A percentile compares a stretch with the other conserved stretches of the same genome.
These are phyloP conservation scores for Lepiota venenata DNA, from an alignment of 768 basidiomycete species.

Conservation along the genomic window DNA sequence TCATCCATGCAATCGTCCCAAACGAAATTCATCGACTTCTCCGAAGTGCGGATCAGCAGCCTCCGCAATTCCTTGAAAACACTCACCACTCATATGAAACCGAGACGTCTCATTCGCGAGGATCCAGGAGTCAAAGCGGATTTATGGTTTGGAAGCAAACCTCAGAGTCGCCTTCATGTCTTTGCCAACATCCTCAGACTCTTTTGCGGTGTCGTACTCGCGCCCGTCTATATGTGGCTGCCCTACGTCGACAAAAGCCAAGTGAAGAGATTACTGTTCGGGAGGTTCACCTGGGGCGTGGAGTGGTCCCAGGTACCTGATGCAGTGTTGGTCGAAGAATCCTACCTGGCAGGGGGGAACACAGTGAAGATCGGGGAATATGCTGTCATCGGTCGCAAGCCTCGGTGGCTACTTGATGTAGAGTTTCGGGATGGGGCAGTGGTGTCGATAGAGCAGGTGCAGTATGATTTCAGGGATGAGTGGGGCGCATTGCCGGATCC, in stretches of 20 bases:
- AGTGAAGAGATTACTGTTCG: background rate
- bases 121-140: conserved; percentile 3
- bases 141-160: conserved; percentile 2
- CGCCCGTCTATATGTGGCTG: conserved; percentile 4
- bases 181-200: background rate
- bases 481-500: no score
- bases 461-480: background rate
- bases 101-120: background rate
- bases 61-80: background rate
- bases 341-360: background rate
- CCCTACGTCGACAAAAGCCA: background rate
- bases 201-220: background rate
- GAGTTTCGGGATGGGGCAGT: background rate
- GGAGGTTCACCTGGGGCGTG: background rate
- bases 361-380: background rate
- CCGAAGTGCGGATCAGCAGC: background rate
- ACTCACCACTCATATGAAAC: background rate
- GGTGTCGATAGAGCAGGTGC: background rate
- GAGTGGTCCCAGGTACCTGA: conserved; percentile 1
- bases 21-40: background rate
- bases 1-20: background rate
- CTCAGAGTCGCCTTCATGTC: background rate
- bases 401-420: conserved; percentile 3
- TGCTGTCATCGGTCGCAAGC: background rate
- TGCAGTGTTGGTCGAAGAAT: background rate